Evolutionary conservation across 176 grass and related monocot species (phyloP).

Genomic region (Olyra latifolia): DNA sequence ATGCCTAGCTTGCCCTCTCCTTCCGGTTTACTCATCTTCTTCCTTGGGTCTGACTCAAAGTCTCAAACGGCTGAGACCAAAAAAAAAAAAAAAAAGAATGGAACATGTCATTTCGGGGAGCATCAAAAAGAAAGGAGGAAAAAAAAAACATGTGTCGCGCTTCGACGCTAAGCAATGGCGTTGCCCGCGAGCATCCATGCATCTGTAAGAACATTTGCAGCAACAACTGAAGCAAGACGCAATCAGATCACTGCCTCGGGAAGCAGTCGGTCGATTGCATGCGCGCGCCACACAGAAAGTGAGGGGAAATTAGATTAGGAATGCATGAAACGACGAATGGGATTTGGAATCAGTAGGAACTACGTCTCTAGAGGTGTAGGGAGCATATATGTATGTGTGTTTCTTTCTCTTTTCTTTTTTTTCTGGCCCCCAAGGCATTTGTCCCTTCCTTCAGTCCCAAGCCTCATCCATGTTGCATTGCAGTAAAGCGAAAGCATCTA

Average conservation of each 20-base stretch:
- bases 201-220: neutral
- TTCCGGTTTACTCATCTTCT: neutral
- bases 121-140: neutral
- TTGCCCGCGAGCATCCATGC: neutral
- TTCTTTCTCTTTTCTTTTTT: neutral
- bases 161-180: constrained; percentile 16
- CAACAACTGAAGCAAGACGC: neutral
- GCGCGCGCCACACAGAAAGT: neutral
- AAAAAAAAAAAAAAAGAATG: no score
- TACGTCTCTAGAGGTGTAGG: neutral
- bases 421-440: constrained; percentile 42
- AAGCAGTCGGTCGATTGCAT: neutral
- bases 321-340: neutral
- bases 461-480: constrained; percentile 33
- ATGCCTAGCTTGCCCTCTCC: neutral
- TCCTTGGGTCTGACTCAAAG: constrained; percentile 14
- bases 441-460: constrained; percentile 50
- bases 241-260: neutral
- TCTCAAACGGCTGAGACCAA: neutral
- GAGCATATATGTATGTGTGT: no score
- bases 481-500: constrained; percentile 59
- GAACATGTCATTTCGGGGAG: neutral
- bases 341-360: neutral
- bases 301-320: neutral
- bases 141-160: neutral